Base-by-base conservation (phyloP, 495 filamentous ascomycete genomes). In the Cryomyces minteri region DNA sequence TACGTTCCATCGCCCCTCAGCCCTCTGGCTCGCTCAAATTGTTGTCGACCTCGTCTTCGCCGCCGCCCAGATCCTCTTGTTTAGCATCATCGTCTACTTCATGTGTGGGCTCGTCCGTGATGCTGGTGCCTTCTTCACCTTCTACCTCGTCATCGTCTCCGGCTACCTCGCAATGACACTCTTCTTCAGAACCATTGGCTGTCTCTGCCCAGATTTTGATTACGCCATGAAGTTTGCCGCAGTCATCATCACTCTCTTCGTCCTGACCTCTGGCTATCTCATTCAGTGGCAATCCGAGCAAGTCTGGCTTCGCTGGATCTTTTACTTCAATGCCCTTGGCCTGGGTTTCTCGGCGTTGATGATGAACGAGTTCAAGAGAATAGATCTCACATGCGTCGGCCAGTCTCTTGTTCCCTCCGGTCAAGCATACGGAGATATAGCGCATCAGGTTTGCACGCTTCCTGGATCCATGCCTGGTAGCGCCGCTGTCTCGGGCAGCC, bases 191-290 rank as follows among this genome's bases (percentile, higher is more conserved):
- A 82, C 80, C 0, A 72, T 86, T 9, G 83, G 77, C 14, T 87
- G 81, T 53, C 45, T 90, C 9, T 82, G 80, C 46, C 82, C 84
- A 0, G 82, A 85, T 49, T 90, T 90, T 48, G 84, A 90, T 53
- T 85, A 82, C 41, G 84, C 84, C 6, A 81, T 86, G 55, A 85
- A 83, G 58, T 81, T 84, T 53, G 84, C 79, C 3, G 73, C 77
- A 5, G 67, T 81, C 1, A 73, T 81, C 29, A 83, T 92, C 53
- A 86, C 82, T 0, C 58, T 88, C 11, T 82, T 86, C 55, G 75
- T 92, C 32, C 56, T 84, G 34, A 88, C 84, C 0, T 77, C 74
- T 5, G 84, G 84, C 7, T 90, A 90, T 61, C 61, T 88, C 9
- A 84, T 88, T 47, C 80, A 84, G 48, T 84, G 74, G 52, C 71